These are phyloP conservation scores for Vicia sativa DNA, from an alignment of 306 rosid species.

Conservation along the genomic window DNA sequence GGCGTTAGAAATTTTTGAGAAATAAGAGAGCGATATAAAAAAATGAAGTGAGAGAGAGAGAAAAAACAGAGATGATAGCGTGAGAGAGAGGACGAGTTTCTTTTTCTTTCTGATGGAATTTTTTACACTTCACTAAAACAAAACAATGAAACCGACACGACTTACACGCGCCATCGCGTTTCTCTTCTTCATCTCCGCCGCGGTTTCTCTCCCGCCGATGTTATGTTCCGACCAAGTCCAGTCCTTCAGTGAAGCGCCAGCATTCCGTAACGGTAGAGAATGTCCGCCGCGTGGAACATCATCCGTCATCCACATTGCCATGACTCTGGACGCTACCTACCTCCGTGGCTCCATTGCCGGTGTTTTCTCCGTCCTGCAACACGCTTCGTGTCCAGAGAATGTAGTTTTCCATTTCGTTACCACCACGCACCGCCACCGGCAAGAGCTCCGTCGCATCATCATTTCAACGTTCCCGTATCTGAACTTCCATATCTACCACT, in stretches of 20 bases:
- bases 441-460: conserved; percentile 65
- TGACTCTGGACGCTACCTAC: conserved; percentile 82
- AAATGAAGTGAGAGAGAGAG: too few relatives aligned
- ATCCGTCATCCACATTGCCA: conserved; percentile 78
- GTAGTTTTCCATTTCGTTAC: conserved; percentile 83
- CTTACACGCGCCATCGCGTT: background rate
- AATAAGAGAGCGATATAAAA: too few relatives aligned
- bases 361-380: conserved; percentile 82
- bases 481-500: conserved; percentile 65
- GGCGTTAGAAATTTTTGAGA: too few relatives aligned
- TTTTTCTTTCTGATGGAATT: too few relatives aligned
- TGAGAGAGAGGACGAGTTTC: too few relatives aligned
- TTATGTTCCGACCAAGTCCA: conserved; percentile 40
- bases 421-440: conserved; percentile 51
- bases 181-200: conserved; percentile 21
- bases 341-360: conserved; percentile 93
- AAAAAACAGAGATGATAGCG: too few relatives aligned
- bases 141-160: conserved; percentile 48
- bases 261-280: conserved; percentile 78
- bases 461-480: conserved; percentile 77
- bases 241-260: conserved; percentile 74
- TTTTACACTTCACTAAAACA: background rate
- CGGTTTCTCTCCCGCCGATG: background rate
- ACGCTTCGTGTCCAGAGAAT: conserved; percentile 84
- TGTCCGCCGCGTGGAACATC: conserved; percentile 49